phyloP scores from a whole-genome alignment of 2,329 filamentous ascomycete genomes.

The Sclerotinia sclerotiorum region DNA sequence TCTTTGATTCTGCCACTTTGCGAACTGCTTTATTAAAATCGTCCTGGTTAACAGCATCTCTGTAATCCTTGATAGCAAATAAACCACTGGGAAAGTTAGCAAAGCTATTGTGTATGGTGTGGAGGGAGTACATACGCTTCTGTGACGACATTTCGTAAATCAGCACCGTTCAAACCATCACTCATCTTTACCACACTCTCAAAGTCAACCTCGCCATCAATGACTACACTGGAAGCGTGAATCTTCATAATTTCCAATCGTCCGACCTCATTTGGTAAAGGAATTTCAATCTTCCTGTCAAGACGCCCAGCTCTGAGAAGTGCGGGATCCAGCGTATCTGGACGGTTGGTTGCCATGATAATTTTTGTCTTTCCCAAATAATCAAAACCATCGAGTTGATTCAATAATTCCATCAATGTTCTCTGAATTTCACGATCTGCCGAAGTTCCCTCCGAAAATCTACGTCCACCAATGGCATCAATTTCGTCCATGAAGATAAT shows the following conservation, averaged over 20 bases:
- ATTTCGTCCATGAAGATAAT: conserved; percentile 99
- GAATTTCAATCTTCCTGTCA: conserved; percentile 97
- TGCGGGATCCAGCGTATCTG: conserved; percentile 92
- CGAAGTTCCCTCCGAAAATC: conserved; percentile 96
- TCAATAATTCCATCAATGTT: conserved; percentile 97
- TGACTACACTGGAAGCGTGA: conserved; percentile 79
- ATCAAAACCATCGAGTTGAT: conserved; percentile 98
- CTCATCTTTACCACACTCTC: conserved; percentile 99
- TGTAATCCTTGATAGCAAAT: conserved; percentile 97
- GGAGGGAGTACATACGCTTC: conserved; percentile 73
- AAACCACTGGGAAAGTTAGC: conserved; percentile 62
- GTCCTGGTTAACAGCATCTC: conserved; percentile 94
- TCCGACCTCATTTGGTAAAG: conserved; percentile 94
- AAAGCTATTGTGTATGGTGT: conserved; percentile 1
- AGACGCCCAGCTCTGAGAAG: conserved; percentile 88
- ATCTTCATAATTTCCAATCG: conserved; percentile 98
- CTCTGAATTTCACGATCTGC: conserved; percentile 98
- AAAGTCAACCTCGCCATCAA: conserved; percentile 95
- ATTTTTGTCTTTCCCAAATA: conserved; percentile 99
- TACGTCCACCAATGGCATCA: conserved; percentile 93
- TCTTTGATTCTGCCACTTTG: conserved; percentile 97
- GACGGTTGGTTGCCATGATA: conserved; percentile 99
- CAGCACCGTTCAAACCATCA: conserved; percentile 94
- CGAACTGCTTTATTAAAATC: conserved; percentile 99
- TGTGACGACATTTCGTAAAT: conserved; percentile 95